Evolutionary conservation across 331 rosid species (phyloP).

Genomic region (Quercus tomentella): DNA sequence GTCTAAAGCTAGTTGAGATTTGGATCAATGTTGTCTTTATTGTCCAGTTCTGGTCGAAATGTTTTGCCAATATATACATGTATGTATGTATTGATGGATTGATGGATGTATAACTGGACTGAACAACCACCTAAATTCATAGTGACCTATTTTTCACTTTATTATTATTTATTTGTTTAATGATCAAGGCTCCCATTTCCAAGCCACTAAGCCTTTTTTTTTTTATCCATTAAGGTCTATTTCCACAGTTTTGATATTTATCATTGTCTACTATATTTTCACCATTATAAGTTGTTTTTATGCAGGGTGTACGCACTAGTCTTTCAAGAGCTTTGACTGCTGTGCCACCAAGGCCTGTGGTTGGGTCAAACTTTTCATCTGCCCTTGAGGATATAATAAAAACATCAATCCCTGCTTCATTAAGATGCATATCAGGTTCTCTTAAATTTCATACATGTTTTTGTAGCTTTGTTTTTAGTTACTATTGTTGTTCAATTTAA

Average conservation of each 20-base stretch:
- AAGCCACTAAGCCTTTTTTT: not conserved
- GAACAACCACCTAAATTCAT: not conserved
- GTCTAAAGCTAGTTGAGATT: not conserved
- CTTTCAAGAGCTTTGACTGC: conserved; percentile 39
- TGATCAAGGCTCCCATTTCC: not conserved
- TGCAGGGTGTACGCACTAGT: conserved; percentile 50
- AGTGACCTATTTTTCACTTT: not conserved
- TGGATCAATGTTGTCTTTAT: not conserved
- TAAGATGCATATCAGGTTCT: conserved; percentile 48
- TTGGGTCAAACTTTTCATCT: conserved; percentile 28
- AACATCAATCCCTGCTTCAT: conserved; percentile 32
- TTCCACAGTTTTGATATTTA: not conserved
- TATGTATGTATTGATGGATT: not conserved
- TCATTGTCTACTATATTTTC: not conserved
- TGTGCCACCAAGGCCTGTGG: conserved; percentile 34
- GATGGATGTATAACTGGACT: too few relatives aligned
- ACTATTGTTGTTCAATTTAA: not conserved
- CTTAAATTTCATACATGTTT: not conserved
- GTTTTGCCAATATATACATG: not conserved
- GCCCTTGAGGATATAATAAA: conserved; percentile 28
- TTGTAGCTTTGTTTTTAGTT: not conserved
- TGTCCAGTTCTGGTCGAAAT: not conserved
- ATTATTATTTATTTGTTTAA: not conserved
- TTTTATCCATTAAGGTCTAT: not conserved
- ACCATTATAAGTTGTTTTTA: not conserved